phyloP scores from a whole-genome alignment of 441 rosid species.

The Erodium chrysanthum region DNA sequence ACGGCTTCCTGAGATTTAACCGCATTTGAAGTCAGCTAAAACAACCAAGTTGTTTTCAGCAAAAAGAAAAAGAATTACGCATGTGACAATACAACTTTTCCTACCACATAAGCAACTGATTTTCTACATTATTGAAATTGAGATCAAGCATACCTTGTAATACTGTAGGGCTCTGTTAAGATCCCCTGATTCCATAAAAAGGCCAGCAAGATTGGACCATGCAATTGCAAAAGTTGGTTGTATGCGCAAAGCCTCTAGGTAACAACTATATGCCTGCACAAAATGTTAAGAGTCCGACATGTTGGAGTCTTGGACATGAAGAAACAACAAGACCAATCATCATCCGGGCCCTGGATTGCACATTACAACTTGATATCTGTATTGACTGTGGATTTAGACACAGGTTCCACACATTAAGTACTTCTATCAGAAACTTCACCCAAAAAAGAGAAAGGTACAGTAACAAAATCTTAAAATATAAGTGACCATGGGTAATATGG shows the following conservation, averaged over 20 bases:
- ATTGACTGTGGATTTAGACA: constrained; percentile 54
- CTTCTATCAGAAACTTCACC: constrained; percentile 51
- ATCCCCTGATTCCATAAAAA: constrained; percentile 96
- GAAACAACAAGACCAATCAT: constrained; percentile 72
- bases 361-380: constrained; percentile 63
- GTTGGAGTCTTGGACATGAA: constrained; percentile 63
- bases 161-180: constrained; percentile 87
- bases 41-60: neutral
- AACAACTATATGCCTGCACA: constrained; percentile 98
- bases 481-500: constrained; percentile 9
- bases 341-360: constrained; percentile 69
- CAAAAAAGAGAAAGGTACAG: constrained; percentile 18
- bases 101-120: neutral
- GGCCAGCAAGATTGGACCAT: constrained; percentile 99
- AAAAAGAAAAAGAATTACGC: neutral
- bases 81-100: neutral
- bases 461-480: neutral
- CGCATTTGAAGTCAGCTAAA: neutral
- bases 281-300: constrained; percentile 67
- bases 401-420: constrained; percentile 63
- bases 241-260: constrained; percentile 86
- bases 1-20: constrained; percentile 72
- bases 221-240: constrained; percentile 97
- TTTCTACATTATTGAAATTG: neutral
- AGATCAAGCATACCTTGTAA: constrained; percentile 56